These are phyloP conservation scores for Thielaviopsis populi DNA, from an alignment of 2,329 filamentous ascomycete genomes.

Conservation along the genomic window DNA sequence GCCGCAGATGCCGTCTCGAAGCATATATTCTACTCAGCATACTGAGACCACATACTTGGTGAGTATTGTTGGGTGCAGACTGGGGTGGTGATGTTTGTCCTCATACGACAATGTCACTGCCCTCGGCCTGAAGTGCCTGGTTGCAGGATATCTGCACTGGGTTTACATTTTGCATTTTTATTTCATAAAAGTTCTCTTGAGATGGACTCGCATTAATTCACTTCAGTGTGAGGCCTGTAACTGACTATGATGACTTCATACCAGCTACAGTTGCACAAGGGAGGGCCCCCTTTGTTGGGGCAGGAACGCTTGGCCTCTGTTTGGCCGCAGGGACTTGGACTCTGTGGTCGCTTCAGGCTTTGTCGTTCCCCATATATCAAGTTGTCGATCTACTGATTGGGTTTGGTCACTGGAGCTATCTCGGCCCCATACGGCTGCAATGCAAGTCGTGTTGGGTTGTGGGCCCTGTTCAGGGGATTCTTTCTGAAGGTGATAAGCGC, in stretches of 20 bases:
- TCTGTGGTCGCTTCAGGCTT: not conserved
- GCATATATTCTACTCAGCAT: not conserved
- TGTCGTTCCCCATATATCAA: not conserved
- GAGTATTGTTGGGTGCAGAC: not conserved
- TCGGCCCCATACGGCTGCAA: not conserved
- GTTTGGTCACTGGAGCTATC: not conserved
- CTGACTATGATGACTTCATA: no score
- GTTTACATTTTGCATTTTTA: not conserved
- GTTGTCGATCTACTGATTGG: slow-evolving; percentile 5
- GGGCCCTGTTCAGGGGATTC: slow-evolving; percentile 23
- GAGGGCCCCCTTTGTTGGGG: not conserved
- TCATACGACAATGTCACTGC: no score
- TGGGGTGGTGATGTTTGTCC: no score
- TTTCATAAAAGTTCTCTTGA: not conserved
- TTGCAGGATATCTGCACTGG: not conserved
- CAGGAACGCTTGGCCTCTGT: not conserved
- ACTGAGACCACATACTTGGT: not conserved
- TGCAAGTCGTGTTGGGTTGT: no score
- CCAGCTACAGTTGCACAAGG: not conserved
- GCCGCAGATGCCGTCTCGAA: not conserved
- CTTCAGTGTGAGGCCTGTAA: not conserved
- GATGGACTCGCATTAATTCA: not conserved
- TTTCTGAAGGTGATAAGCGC: slow-evolving; percentile 45
- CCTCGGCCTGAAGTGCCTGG: not conserved
- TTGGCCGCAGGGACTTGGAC: not conserved